Base-by-base conservation (phyloP, 2,329 filamentous ascomycete species). In the Phialophora chinensis region DNA sequence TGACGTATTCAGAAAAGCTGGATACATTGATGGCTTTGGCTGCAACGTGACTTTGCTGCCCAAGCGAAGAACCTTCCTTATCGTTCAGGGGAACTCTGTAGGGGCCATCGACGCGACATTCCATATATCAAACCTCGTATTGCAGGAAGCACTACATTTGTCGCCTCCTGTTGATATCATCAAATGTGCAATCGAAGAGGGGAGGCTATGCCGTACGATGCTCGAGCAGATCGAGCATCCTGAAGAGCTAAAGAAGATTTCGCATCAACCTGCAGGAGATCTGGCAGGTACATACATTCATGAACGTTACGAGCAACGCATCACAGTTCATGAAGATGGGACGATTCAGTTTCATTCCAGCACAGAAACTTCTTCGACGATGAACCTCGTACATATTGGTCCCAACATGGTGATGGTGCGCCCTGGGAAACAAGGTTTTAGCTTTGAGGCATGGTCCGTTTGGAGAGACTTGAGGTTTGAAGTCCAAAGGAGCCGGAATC, bases 311-410 rank as follows among this genome's bases (percentile, higher is more conserved):
- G 17, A 20, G 44, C 44, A 49, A 49, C 5, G 44, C 14, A 49
- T 49, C 44, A 49, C 44, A 23, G 44, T 49, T 23, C 44, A 20
- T 49, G 14, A 49, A 49, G 44, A 49, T 49, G 44, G 44, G 14
- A 49, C 44, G 14, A n/a, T 49, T 49, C 44, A 49, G 20, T 23
- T 49, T 5, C 44, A 49, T 49, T 20, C 44, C 44, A n/a, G 44
- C 44, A 49, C 44, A 49, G 10, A 49, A 49, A 20, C 5, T n/a
- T 49, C 44, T 49, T 49, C 44, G 20, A 20, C 17, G 44, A 49
- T 49, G 44, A 49, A 23, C 20, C 44, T 49, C 44, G 44, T 49
- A 49, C 44, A 23, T 49, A 49, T 49, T 20, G 44, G 44, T 49
- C 44, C 14, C 14, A 14, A 49, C 3, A 49, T 20, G 44, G 17